A percentile compares a stretch with the other conserved stretches of the same genome.
phyloP scores from a whole-genome alignment of 768 basidiomycete genomes.

The Mycena kentingensis region DNA sequence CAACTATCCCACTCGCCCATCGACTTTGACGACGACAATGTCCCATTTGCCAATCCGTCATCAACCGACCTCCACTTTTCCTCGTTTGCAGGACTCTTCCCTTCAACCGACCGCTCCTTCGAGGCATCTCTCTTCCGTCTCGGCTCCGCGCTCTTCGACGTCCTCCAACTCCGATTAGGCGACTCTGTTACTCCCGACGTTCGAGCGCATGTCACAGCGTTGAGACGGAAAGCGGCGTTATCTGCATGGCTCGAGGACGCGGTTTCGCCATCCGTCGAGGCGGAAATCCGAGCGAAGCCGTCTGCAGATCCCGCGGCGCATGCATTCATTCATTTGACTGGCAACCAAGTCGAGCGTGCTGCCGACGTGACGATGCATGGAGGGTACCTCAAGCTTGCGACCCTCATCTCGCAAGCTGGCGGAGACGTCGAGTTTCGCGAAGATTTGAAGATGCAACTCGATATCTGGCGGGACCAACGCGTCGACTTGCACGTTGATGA shows the following conservation, averaged over 20 bases:
- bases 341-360: constrained; percentile 86
- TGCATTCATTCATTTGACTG: constrained; percentile 80
- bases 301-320: constrained; percentile 47
- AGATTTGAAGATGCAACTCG: constrained; percentile 74
- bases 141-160: constrained; percentile 86
- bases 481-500: constrained; percentile 68
- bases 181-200: constrained; percentile 59
- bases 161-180: constrained; percentile 65
- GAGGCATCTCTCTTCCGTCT: constrained; percentile 88
- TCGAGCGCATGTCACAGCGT: constrained; percentile 55
- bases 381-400: constrained; percentile 83
- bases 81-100: constrained; percentile 74
- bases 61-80: constrained; percentile 66
- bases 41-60: constrained; percentile 71
- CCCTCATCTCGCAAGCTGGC: constrained; percentile 83
- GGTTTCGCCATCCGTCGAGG: constrained; percentile 70
- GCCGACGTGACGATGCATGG: constrained; percentile 71
- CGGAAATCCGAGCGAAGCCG: constrained; percentile 59
- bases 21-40: constrained; percentile 63
- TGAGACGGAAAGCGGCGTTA: constrained; percentile 78
- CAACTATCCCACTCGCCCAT: constrained; percentile 77
- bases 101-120: constrained; percentile 66
- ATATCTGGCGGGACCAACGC: constrained; percentile 80
- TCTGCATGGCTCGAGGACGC: constrained; percentile 83
- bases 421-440: constrained; percentile 74